Base-by-base conservation (phyloP, 2,329 filamentous ascomycete genomes). In the Bipolaris victoriae region DNA sequence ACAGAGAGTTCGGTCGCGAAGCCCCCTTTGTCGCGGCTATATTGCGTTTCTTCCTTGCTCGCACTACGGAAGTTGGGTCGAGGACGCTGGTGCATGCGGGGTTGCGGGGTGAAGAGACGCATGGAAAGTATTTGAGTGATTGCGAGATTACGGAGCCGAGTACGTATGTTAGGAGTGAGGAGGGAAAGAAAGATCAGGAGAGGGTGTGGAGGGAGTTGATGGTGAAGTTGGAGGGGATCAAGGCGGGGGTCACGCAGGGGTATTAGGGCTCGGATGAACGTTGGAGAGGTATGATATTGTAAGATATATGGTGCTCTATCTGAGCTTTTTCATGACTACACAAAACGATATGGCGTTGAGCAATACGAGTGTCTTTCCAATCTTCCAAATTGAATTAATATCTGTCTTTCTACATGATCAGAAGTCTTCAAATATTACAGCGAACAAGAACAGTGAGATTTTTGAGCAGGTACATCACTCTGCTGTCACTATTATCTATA, bases 111-210 rank as follows among this genome's bases (percentile, higher is more conserved):
- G 52, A 60, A 3, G 74, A 78, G 57, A 73, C 64, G 1, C 78
- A 81, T 62, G 79, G 79, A 0, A 65, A 76, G 60, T 81, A 79
- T 57, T 49, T 80, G 44, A 73, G 66, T 36, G 68, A 80, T 49
- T 73, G 69, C 16, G 31, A 63, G 51, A 60, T 79, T 15, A 52
- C 52, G 24, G 47, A 60, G 22, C 71, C 72, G 15, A 69, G 73
- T 5, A 49, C 57, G 10, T 67, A 77, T 31, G 78, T 80, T 9
- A 55, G 67, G 49, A 77, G 74, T 15, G 61, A 65, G 5, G 74
- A 78, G 55, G 79, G 79, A 0, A 63, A 66, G 49, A 66, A 67
- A 55, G 45, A 73, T 48, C 76, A 78, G 66, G 52, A 62, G 49
- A 60, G 70, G 45, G 71, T 80, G 0, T 81, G 78, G 78, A 57